Evolutionary conservation across 2,329 filamentous ascomycete genomes (phyloP).

Genomic region (Aurifilum marmelostoma): DNA sequence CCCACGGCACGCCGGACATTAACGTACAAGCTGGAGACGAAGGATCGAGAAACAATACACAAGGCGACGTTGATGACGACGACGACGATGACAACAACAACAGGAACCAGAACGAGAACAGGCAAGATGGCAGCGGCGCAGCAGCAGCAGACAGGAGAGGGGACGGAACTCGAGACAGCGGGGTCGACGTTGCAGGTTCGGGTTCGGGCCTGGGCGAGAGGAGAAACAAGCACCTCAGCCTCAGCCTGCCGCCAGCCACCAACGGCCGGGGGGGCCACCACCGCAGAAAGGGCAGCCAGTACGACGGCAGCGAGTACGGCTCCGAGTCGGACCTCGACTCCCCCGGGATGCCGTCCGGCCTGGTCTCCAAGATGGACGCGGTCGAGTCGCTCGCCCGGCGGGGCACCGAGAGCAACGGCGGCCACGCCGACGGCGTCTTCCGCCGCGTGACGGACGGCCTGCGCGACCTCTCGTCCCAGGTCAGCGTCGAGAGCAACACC

Average conservation of each 20-base stretch:
- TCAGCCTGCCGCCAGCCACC: slow-evolving; percentile 48
- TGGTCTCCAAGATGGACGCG: slow-evolving; percentile 72
- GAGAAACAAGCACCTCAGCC: slow-evolving; percentile 42
- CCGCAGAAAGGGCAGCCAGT: slow-evolving; percentile 59
- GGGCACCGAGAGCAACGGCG: slow-evolving; percentile 68
- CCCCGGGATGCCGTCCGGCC: slow-evolving; percentile 66
- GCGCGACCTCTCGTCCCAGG: slow-evolving; percentile 73
- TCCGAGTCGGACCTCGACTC: slow-evolving; percentile 72
- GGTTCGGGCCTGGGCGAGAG: slow-evolving; percentile 33
- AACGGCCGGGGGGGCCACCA: slow-evolving; percentile 47
- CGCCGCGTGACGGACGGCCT: slow-evolving; percentile 70
- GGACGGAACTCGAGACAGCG: slow-evolving; percentile 46
- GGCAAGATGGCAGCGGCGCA: slow-evolving; percentile 29
- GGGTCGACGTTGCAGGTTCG: slow-evolving; percentile 46
- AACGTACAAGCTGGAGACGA: slow-evolving; percentile 39
- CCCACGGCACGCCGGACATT: slow-evolving; percentile 41
- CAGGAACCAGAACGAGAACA: slow-evolving; percentile 24
- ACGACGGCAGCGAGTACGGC: slow-evolving; percentile 76
- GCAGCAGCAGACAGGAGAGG: slow-evolving; percentile 25
- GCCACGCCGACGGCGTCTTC: slow-evolving; percentile 67
- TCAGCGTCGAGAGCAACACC: slow-evolving; percentile 71
- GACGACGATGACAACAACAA: background rate
- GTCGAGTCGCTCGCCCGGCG: slow-evolving; percentile 71
- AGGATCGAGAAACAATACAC: slow-evolving; percentile 4
- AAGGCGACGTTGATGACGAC: slow-evolving; percentile 32